Evolutionary conservation across 2,329 filamentous ascomycete species (phyloP).

Genomic region (Diplodia scrobiculata): DNA sequence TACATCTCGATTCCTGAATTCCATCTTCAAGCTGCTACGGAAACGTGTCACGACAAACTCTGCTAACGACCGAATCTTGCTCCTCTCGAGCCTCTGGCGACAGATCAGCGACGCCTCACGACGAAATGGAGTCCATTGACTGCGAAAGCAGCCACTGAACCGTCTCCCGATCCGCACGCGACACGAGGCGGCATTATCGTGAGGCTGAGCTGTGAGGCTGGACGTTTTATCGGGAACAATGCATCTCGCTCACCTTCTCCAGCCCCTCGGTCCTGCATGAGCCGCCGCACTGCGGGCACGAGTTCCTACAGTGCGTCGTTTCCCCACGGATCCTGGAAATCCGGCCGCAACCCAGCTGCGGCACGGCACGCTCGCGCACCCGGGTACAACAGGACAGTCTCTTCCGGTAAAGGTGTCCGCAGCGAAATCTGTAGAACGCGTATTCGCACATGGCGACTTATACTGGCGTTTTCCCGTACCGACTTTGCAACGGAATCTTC

Average conservation of each 20-base stretch:
- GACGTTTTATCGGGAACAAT: neutral
- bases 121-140: neutral
- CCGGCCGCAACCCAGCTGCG: neutral
- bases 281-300: conserved; percentile 1
- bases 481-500: neutral
- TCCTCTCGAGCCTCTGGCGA: neutral
- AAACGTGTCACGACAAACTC: neutral
- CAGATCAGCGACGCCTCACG: neutral
- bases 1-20: neutral
- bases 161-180: neutral
- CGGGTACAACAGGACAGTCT: neutral
- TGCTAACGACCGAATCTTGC: neutral
- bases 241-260: neutral
- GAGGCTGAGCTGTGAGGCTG: too few relatives aligned
- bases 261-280: neutral
- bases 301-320: neutral
- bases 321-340: neutral
- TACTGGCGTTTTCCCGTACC: neutral
- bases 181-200: neutral
- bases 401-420: conserved; percentile 3
- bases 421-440: neutral
- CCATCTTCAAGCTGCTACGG: too few relatives aligned
- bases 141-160: neutral
- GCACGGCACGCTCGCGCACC: neutral
- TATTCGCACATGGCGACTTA: conserved; percentile 10